Conservation (phyloP, 805 yeast species). For the Suhomyces sp. region DNA sequence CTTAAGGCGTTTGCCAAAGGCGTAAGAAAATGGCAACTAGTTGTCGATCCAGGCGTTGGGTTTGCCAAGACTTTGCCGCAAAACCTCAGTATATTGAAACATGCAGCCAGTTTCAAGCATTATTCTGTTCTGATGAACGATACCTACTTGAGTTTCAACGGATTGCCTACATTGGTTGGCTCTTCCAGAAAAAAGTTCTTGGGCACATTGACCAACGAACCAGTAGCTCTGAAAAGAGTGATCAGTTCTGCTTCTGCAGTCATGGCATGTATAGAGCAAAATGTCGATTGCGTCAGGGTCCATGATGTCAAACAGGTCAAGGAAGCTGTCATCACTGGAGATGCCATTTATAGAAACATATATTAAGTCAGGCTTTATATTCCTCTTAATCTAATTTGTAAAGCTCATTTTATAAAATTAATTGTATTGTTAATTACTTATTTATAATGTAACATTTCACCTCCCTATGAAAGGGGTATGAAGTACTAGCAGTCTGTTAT, state of each 20-base stretch:
- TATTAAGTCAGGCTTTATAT: too few relatives aligned
- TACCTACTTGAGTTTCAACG: slow-evolving; percentile 42
- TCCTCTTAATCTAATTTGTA: too few relatives aligned
- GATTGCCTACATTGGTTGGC: slow-evolving; percentile 73
- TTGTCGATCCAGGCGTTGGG: slow-evolving; percentile 94
- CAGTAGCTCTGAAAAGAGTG: slow-evolving; percentile 58
- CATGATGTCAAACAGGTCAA: slow-evolving; percentile 70
- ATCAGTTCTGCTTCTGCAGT: slow-evolving; percentile 76
- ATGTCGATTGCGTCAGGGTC: slow-evolving; percentile 80
- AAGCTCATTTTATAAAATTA: too few relatives aligned
- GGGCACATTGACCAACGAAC: slow-evolving; percentile 65
- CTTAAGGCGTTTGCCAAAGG: slow-evolving; percentile 58
- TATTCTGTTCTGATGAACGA: slow-evolving; percentile 39
- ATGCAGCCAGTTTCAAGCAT: slow-evolving; percentile 46
- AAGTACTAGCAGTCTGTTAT: not conserved
- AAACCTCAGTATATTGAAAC: slow-evolving; percentile 62
- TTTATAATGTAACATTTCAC: too few relatives aligned
- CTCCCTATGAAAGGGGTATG: too few relatives aligned
- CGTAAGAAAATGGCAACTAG: slow-evolving; percentile 83
- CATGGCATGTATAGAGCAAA: slow-evolving; percentile 68
- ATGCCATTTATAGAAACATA: slow-evolving; percentile 57
- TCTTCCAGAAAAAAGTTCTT: slow-evolving; percentile 87
- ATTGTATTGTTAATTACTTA: too few relatives aligned
- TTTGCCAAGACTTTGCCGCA: slow-evolving; percentile 83
- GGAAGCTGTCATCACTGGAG: slow-evolving; percentile 55